Base-by-base conservation (phyloP, 768 basidiomycete species). In the Leccinum ochraceum region DNA sequence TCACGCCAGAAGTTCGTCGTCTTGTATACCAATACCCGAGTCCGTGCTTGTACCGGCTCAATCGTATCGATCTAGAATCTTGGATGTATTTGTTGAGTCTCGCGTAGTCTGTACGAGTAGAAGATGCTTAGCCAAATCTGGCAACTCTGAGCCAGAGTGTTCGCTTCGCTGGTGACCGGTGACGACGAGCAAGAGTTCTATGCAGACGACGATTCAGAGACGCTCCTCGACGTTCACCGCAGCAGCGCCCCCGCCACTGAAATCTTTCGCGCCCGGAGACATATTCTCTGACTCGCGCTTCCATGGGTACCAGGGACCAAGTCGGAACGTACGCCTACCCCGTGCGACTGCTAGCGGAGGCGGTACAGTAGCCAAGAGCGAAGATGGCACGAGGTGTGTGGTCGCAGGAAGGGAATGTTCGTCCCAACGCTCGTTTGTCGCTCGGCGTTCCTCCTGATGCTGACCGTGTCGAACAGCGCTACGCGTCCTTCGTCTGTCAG, bases 321-420 rank as follows among this genome's bases (percentile, higher is more conserved):
- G 70, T 20, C 80, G 86, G 36, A 83, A 78, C 63, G 86, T 87
- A 26, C 85, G 86, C 14, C 73, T 89, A 16, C 77, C 79, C 13
- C 80, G 86, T n/a, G 86, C 82, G 28, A 82, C 85, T 24, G 73
- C 84, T 2, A 77, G 71, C 60, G 88, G 90, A 52, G 87, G 87
- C 36, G 89, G 88, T 0, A 76, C 84, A 1, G 83, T 93, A 49
- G 81, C 88, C 22, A 85, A 81, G 67, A 86, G 81, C 63, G 85
- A 86, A 61, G 90, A 92, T 65, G 87, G 86, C 2, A 69, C 66
- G 39, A 75, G 85, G 66, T 90, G 88, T 73, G 89, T 85, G 2
- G 87, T 92, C 11, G 84, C 90, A 1, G 90, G 90, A n/a, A 85
- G 83, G 73, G 90, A 91, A 78, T 90, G 90, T 90, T 61, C 63